Base-by-base conservation (phyloP, 176 grass and related monocot species). In the Thalia dealbata region DNA sequence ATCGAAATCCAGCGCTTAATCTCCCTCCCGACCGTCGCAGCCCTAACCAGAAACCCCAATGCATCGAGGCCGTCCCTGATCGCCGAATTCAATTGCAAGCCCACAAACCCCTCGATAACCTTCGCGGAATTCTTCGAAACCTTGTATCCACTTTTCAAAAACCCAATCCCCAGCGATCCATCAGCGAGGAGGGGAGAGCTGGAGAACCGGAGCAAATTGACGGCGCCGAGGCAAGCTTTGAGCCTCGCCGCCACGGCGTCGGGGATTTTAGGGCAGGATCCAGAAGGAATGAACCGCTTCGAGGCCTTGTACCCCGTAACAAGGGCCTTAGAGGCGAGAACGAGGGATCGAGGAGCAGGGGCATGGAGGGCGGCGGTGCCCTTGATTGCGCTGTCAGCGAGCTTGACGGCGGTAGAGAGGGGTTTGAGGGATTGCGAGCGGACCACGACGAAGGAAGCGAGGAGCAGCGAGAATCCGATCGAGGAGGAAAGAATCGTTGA, bases 241-340 rank as follows among this genome's bases (percentile, higher is more conserved):
- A 69, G 69, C n/a, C 45, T 48, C 12, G 77, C 77, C 26, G 61
- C 55, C 45, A 56, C 21, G 50, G 69, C 25, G 43, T 73, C 63
- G 38, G 14, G 77, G 65, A 10, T 78, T 80, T 6, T 81, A 71
- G 21, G 61, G 46, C 22, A 74, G 85, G 71, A 77, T 76, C 30
- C 70, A 23, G 65, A 56, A 1, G 82, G 87, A 25, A 69, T 60
- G 78, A 96, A 79, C 66, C 79, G 69, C 30, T 76, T 88, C 0
- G 89, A 80, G 3, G 81, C 90, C 78, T 92, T 91, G 85, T 89
- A 97, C 27, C 87, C 82, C 83, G 92, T 92, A 70, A 91, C 69
- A 2, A 91, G 85, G 16, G 87, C 87, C 83, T 84, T 96, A 52
- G 87, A 92, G 0, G 89, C 93, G 14, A 87, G 82, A 62, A 92